Percentiles rank a stretch among this genome's conserved stretches.
These are phyloP conservation scores for Paraleonurus japonicus DNA, from an alignment of 257 asterid species.

Conservation along the genomic window DNA sequence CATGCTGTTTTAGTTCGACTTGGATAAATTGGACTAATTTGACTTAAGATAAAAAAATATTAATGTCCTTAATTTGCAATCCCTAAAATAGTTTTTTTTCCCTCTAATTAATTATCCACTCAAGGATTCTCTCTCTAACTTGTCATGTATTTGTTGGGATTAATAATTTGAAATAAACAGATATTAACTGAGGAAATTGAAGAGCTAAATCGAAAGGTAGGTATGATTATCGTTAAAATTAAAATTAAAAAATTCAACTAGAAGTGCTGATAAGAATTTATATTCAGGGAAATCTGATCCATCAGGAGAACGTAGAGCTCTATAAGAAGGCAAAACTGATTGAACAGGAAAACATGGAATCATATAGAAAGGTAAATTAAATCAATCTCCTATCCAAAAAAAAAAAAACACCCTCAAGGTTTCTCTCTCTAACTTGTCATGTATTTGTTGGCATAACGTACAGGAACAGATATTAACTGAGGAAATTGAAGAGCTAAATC, in stretches of 20 bases:
- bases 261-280: neutral
- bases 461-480: conserved; percentile 65
- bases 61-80: no score
- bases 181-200: conserved; percentile 58
- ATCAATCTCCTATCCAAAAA: no score
- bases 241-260: neutral
- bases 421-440: neutral
- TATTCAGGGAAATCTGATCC: conserved; percentile 61
- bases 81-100: no score
- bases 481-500: conserved; percentile 60
- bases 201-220: conserved; percentile 65
- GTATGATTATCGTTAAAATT: neutral
- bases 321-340: conserved; percentile 69
- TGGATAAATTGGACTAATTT: no score
- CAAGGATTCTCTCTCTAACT: neutral
- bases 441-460: neutral
- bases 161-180: no score
- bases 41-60: no score
- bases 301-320: conserved; percentile 77
- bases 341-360: conserved; percentile 49
- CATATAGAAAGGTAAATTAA: conserved; percentile 55
- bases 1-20: no score
- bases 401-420: no score
- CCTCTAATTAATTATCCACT: no score
- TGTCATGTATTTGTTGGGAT: conserved; percentile 30